Evolutionary conservation across 2,329 filamentous ascomycete species (phyloP).

Genomic region (Fusarium udum): DNA sequence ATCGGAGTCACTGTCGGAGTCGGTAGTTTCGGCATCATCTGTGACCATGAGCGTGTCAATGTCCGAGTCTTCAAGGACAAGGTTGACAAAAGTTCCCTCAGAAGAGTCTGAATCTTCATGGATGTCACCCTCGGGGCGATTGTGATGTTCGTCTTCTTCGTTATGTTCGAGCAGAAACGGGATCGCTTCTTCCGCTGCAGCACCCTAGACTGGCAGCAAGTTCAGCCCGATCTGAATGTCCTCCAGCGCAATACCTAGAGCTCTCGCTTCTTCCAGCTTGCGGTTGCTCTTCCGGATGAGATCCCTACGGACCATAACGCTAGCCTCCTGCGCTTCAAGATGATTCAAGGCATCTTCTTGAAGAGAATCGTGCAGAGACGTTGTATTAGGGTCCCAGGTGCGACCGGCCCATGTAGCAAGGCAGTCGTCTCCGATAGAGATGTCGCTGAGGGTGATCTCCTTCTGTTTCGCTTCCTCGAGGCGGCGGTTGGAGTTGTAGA

Average conservation of each 20-base stretch:
- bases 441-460: slow-evolving; percentile 20
- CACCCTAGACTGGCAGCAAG: slow-evolving; percentile 45
- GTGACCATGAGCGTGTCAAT: neutral
- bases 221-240: slow-evolving; percentile 40
- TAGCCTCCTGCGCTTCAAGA: slow-evolving; percentile 30
- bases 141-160: neutral
- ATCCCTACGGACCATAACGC: slow-evolving; percentile 26
- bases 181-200: neutral
- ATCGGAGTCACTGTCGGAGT: neutral
- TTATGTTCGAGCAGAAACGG: neutral
- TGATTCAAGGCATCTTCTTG: slow-evolving; percentile 38
- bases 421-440: slow-evolving; percentile 45
- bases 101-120: neutral
- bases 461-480: slow-evolving; percentile 35
- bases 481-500: slow-evolving; percentile 35
- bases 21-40: neutral
- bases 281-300: slow-evolving; percentile 42
- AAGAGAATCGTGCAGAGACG: slow-evolving; percentile 40
- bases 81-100: neutral
- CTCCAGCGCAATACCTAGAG: slow-evolving; percentile 29
- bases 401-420: slow-evolving; percentile 43
- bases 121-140: neutral
- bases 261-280: slow-evolving; percentile 40
- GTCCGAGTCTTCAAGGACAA: neutral
- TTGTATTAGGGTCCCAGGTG: slow-evolving; percentile 39